These are phyloP conservation scores for Dactylis glomerata DNA, from an alignment of 176 grass and related monocot species.

Conservation along the genomic window DNA sequence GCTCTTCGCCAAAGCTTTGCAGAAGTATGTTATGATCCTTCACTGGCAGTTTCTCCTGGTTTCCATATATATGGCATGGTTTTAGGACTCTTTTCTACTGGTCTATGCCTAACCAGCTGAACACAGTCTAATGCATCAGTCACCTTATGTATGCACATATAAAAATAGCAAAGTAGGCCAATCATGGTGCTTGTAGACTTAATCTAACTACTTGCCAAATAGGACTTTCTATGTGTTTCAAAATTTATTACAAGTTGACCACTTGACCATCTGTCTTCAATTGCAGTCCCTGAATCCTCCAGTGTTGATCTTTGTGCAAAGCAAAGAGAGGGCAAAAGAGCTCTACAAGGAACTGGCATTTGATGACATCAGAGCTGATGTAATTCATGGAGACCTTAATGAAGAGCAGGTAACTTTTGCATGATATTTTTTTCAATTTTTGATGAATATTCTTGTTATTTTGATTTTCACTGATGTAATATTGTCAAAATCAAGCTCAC, in stretches of 20 bases:
- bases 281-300: constrained; percentile 78
- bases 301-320: constrained; percentile 94
- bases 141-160: background rate
- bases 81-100: background rate
- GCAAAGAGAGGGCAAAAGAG: constrained; percentile 98
- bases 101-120: background rate
- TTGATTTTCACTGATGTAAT: background rate
- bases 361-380: constrained; percentile 78
- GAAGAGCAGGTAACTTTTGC: constrained; percentile 66
- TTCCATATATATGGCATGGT: background rate
- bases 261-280: constrained; percentile 12
- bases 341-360: constrained; percentile 94
- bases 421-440: constrained; percentile 3
- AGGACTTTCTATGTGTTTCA: background rate
- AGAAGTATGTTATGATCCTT: constrained; percentile 41
- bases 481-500: background rate
- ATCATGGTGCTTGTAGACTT: background rate
- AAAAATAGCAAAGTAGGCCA: constrained; percentile 1
- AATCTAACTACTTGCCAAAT: background rate
- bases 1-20: constrained; percentile 90
- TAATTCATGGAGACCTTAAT: constrained; percentile 87
- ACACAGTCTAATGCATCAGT: background rate
- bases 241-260: background rate
- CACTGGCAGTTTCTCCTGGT: background rate
- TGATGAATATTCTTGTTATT: background rate